These are phyloP conservation scores for Heliocybe sulcata DNA, from an alignment of 1,284 basidiomycete species.

Conservation along the genomic window DNA sequence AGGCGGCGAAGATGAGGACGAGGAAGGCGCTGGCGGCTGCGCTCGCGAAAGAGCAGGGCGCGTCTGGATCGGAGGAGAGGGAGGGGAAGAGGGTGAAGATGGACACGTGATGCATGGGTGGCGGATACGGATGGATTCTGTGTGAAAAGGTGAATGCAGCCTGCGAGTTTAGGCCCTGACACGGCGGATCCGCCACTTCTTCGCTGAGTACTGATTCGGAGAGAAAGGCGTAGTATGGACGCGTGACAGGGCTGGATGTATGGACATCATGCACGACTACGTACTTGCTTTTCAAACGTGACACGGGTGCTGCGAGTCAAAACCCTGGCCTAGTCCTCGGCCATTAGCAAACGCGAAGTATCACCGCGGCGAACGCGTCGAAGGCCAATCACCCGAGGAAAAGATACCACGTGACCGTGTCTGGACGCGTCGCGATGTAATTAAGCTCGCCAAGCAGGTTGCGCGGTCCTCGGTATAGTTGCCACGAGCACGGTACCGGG, in stretches of 20 bases:
- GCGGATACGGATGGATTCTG: background rate
- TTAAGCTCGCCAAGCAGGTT: background rate
- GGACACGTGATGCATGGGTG: background rate
- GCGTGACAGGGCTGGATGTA: too few species aligned
- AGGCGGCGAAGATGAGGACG: constrained; percentile 20
- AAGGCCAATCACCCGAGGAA: background rate
- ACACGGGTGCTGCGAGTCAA: too few species aligned
- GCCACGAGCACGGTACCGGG: background rate
- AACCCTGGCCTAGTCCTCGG: too few species aligned
- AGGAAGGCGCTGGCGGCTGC: constrained; percentile 22
- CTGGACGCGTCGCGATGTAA: background rate
- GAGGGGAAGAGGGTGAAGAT: constrained; percentile 12
- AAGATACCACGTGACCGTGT: background rate
- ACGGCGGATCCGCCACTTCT: too few species aligned
- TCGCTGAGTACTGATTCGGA: too few species aligned
- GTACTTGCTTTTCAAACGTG: too few species aligned
- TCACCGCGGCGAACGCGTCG: background rate
- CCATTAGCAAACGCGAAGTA: background rate
- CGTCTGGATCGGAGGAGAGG: constrained; percentile 9
- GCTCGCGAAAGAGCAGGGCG: constrained; percentile 8
- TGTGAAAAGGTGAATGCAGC: background rate
- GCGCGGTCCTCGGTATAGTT: too few species aligned
- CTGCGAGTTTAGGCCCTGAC: too few species aligned
- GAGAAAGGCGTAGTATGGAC: too few species aligned
- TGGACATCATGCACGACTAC: too few species aligned